A percentile compares a stretch with the other conserved stretches of the same genome.
These are phyloP conservation scores for Perkinsus olseni DNA, from an alignment of 169 alveolate species.

Conservation along the genomic window DNA sequence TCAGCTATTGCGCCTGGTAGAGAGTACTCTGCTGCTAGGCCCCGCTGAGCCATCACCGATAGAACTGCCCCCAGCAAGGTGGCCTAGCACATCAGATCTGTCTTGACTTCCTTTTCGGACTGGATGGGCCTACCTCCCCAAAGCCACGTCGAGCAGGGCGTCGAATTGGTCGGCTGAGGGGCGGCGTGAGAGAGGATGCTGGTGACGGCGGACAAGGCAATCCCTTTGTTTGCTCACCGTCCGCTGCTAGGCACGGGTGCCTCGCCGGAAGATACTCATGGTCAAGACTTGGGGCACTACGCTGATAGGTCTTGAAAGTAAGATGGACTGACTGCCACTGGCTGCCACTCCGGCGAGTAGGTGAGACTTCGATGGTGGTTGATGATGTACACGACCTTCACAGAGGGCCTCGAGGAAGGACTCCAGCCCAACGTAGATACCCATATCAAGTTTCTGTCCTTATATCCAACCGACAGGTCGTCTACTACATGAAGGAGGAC, in stretches of 20 bases:
- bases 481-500: background rate
- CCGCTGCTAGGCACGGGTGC: background rate
- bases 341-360: background rate
- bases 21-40: background rate
- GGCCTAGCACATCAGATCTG: background rate
- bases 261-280: background rate
- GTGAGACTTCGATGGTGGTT: background rate
- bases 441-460: background rate
- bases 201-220: background rate
- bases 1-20: background rate
- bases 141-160: background rate
- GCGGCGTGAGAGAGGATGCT: background rate
- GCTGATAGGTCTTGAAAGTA: background rate
- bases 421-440: background rate
- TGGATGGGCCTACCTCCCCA: background rate
- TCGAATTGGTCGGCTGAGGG: background rate
- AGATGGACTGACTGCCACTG: background rate
- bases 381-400: background rate
- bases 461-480: background rate
- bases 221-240: no score
- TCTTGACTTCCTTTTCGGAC: background rate
- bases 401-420: background rate
- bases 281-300: background rate
- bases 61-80: no score
- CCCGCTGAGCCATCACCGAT: no score